Conservation (phyloP, 768 basidiomycete genomes). For the Tricholoma sp. region DNA sequence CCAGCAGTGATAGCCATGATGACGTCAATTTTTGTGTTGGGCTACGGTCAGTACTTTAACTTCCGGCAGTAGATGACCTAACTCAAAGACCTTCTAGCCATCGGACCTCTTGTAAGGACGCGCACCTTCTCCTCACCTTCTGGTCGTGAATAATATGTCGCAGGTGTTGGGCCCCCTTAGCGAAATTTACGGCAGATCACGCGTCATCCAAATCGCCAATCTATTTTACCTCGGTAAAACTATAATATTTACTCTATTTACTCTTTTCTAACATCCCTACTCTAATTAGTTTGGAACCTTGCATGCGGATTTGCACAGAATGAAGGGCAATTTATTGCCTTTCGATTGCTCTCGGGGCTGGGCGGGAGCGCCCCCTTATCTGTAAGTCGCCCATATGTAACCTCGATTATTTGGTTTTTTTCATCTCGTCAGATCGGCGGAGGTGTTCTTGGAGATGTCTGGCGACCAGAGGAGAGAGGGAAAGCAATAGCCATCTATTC, state of each 20-base stretch:
- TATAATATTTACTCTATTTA: background rate
- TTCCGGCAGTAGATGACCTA: background rate
- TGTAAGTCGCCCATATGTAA: conserved; percentile 37
- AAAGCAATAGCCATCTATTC: conserved; percentile 60
- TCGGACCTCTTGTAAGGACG: conserved; percentile 42
- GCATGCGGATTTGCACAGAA: conserved; percentile 61
- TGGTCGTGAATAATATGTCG: background rate
- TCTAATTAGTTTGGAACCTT: conserved; percentile 49
- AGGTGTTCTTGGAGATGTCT: conserved; percentile 61
- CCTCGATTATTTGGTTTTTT: conserved; percentile 28
- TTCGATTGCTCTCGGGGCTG: conserved; percentile 64
- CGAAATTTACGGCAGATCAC: conserved; percentile 66
- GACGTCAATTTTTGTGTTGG: conserved; percentile 48
- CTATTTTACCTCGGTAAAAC: conserved; percentile 63
- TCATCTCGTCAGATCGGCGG: conserved; percentile 43
- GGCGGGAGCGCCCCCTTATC: conserved; percentile 70
- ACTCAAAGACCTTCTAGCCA: conserved; percentile 27
- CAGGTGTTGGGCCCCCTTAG: conserved; percentile 56
- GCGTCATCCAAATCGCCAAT: conserved; percentile 58
- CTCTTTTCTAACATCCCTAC: background rate
- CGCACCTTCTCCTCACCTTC: background rate
- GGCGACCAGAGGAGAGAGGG: conserved; percentile 57
- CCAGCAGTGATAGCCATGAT: conserved; percentile 46
- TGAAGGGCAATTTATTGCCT: conserved; percentile 53
- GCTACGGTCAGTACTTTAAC: conserved; percentile 42